Percentiles rank a stretch among this genome's conserved stretches.
These are phyloP conservation scores for Ploettnerulaceae sp. DNA, from an alignment of 2,329 filamentous ascomycete species.

Conservation along the genomic window DNA sequence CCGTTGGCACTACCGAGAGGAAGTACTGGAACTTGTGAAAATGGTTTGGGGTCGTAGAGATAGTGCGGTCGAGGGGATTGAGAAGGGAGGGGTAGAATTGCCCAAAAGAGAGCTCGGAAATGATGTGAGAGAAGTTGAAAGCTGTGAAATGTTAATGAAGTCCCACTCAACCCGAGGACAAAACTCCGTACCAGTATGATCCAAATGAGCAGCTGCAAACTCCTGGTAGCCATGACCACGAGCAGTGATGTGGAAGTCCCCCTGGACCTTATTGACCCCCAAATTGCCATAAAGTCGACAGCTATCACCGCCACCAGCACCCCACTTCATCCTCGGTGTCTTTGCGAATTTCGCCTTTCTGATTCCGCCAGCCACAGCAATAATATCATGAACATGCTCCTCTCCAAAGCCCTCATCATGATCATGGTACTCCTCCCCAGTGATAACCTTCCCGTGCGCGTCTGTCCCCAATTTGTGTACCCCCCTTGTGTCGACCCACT, in stretches of 20 bases:
- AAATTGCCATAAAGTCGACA: constrained; percentile 88
- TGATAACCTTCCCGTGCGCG: constrained; percentile 48
- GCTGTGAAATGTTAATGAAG: constrained; percentile 43
- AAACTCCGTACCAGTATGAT: constrained; percentile 64
- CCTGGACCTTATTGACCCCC: constrained; percentile 93
- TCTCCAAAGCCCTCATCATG: constrained; percentile 67
- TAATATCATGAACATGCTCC: constrained; percentile 87
- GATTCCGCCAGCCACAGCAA: constrained; percentile 61
- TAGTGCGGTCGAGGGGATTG: constrained; percentile 91
- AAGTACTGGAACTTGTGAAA: constrained; percentile 99
- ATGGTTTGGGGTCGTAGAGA: constrained; percentile 66
- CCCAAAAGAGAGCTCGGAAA: constrained; percentile 94
- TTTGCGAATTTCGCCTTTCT: constrained; percentile 65
- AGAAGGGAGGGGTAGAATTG: constrained; percentile 91
- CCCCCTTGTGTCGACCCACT: constrained; percentile 72
- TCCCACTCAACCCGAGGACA: background rate
- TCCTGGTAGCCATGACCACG: constrained; percentile 92
- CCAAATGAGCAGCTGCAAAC: constrained; percentile 65
- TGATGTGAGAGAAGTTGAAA: constrained; percentile 97
- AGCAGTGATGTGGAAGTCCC: constrained; percentile 96
- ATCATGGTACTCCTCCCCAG: constrained; percentile 54
- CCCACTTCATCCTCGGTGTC: constrained; percentile 58
- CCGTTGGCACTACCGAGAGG: constrained; percentile 87
- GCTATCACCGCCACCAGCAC: constrained; percentile 50
- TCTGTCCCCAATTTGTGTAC: constrained; percentile 57